phyloP scores from a whole-genome alignment of 352 stramenopile genomes.

The Elongisporangium anandrum region DNA sequence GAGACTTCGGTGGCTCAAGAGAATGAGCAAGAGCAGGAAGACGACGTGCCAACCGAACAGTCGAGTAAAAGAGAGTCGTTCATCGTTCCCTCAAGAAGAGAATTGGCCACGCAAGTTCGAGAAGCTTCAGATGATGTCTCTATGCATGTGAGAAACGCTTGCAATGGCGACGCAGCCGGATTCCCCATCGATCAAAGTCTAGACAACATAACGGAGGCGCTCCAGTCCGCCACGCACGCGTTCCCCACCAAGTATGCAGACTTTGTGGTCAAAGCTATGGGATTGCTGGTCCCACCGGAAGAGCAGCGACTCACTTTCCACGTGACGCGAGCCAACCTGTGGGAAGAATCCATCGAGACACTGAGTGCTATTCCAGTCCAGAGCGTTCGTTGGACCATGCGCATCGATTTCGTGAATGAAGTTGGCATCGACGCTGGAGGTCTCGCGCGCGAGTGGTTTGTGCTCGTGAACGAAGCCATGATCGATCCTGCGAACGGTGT shows the following conservation, averaged over 20 bases:
- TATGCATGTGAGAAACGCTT: background rate
- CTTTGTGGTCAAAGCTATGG: slow-evolving; percentile 18
- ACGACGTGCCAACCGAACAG: background rate
- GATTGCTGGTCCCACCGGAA: slow-evolving; percentile 15
- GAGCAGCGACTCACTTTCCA: slow-evolving; percentile 17
- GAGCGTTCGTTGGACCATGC: slow-evolving; percentile 12
- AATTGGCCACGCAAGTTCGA: background rate
- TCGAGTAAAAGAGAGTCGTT: background rate
- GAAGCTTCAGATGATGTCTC: background rate
- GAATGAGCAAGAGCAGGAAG: background rate
- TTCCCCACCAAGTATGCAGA: slow-evolving; percentile 34
- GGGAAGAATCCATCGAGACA: slow-evolving; percentile 29
- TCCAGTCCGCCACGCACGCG: background rate
- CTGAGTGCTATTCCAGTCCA: slow-evolving; percentile 16
- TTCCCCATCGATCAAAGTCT: background rate
- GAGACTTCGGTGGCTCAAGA: background rate
- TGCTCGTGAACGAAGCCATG: background rate
- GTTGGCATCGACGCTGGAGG: background rate
- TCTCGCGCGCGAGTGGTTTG: background rate
- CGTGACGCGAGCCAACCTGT: slow-evolving; percentile 19
- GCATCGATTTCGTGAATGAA: background rate
- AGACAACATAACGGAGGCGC: background rate
- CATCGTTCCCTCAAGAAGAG: background rate
- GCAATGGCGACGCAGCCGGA: background rate
- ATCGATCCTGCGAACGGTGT: background rate